Conservation (phyloP, 2,329 filamentous ascomycete species). For the Cordyceps pruinosa region DNA sequence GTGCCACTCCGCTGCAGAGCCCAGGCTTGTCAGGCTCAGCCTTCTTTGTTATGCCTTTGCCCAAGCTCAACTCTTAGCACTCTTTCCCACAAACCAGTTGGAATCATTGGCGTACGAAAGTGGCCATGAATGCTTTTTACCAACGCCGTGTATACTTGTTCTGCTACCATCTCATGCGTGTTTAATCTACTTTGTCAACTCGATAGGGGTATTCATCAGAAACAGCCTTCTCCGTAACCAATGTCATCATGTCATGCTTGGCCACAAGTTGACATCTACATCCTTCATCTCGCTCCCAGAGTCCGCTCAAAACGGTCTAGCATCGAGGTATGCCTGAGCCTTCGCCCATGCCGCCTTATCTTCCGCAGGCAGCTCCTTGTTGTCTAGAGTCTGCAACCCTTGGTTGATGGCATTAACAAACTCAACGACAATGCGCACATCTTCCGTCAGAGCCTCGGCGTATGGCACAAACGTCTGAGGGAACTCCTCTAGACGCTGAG, state of each 20-base stretch:
- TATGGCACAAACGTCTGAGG: slow-evolving; percentile 49
- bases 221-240: slow-evolving; percentile 1
- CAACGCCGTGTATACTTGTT: slow-evolving; percentile 5
- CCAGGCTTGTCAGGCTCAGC: too few species aligned
- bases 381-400: slow-evolving; percentile 48
- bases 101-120: background rate
- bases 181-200: background rate
- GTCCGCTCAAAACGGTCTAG: slow-evolving; percentile 30
- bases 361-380: slow-evolving; percentile 37
- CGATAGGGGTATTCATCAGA: slow-evolving; percentile 5
- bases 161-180: slow-evolving; percentile 4
- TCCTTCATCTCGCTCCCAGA: background rate
- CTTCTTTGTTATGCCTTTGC: background rate
- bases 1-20: background rate
- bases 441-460: slow-evolving; percentile 51
- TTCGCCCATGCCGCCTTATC: slow-evolving; percentile 49
- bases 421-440: slow-evolving; percentile 49
- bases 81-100: background rate
- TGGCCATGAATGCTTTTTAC: slow-evolving; percentile 6
- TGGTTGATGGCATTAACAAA: slow-evolving; percentile 53
- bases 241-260: slow-evolving; percentile 4
- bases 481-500: slow-evolving; percentile 42
- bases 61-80: background rate
- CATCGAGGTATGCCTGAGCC: slow-evolving; percentile 47
- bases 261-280: background rate